phyloP scores from a whole-genome alignment of 2,329 filamentous ascomycete species.

The Trichoderma atroviride region DNA sequence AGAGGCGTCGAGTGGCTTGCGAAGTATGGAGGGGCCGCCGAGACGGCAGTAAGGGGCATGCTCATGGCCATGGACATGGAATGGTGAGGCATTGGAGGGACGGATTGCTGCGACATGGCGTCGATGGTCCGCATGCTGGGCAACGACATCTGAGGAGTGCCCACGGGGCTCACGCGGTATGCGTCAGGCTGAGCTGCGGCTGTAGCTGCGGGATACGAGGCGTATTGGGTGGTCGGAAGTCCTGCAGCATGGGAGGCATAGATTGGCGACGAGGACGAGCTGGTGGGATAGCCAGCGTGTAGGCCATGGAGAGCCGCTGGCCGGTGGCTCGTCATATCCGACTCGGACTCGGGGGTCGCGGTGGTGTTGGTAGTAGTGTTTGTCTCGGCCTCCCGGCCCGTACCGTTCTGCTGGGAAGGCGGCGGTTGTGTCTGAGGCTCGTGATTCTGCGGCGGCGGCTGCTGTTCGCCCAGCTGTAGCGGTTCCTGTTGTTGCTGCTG shows the following conservation, averaged over 20 bases:
- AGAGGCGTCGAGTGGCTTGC: slow-evolving; percentile 42
- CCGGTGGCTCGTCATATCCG: slow-evolving; percentile 42
- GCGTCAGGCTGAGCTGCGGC: slow-evolving; percentile 35
- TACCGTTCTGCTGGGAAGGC: slow-evolving; percentile 38
- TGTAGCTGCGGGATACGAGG: slow-evolving; percentile 37
- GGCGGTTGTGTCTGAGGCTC: slow-evolving; percentile 7
- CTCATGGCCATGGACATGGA: slow-evolving; percentile 43
- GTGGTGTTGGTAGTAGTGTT: slow-evolving; percentile 26
- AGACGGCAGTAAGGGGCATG: slow-evolving; percentile 36
- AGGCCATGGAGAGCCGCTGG: slow-evolving; percentile 32
- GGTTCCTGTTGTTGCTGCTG: slow-evolving; percentile 26
- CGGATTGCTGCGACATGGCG: slow-evolving; percentile 35
- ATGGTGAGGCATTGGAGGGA: slow-evolving; percentile 36
- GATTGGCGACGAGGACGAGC: slow-evolving; percentile 25
- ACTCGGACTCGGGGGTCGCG: slow-evolving; percentile 21
- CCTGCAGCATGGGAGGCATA: slow-evolving; percentile 27
- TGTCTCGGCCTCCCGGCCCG: slow-evolving; percentile 37
- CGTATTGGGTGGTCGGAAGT: slow-evolving; percentile 37
- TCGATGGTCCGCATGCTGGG: slow-evolving; percentile 49
- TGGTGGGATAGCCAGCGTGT: slow-evolving; percentile 35
- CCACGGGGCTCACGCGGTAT: slow-evolving; percentile 38
- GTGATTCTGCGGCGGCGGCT: slow-evolving; percentile 6
- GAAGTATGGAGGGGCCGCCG: slow-evolving; percentile 48
- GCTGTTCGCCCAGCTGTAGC: slow-evolving; percentile 26
- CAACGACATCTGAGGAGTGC: slow-evolving; percentile 40